Evolutionary conservation across 208 protist genomes (phyloP).

Genomic region (Crithidia expoeki): DNA sequence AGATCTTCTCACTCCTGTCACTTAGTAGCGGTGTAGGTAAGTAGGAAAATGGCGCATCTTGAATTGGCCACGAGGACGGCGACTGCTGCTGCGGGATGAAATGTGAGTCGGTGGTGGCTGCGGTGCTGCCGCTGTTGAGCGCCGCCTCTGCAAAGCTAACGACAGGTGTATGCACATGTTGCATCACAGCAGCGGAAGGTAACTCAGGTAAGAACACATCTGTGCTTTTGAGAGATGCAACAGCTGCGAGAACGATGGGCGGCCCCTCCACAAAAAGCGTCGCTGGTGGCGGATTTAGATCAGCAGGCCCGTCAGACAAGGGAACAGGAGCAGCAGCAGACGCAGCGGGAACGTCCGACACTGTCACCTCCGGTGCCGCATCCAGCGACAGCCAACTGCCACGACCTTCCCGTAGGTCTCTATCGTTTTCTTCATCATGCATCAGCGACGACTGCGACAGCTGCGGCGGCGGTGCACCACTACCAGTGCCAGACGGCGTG

Average conservation of each 20-base stretch:
- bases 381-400: too few species aligned
- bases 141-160: neutral
- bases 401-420: neutral
- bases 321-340: too few species aligned
- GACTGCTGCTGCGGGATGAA: neutral
- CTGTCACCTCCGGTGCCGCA: too few species aligned
- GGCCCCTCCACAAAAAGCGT: too few species aligned
- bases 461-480: conserved; percentile 20
- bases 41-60: neutral
- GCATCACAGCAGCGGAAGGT: neutral
- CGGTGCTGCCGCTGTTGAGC: neutral
- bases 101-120: neutral
- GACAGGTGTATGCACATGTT: neutral
- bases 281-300: too few species aligned
- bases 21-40: neutral
- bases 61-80: conserved; percentile 5
- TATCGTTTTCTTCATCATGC: conserved; percentile 23
- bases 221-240: too few species aligned
- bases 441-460: conserved; percentile 32
- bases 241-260: neutral
- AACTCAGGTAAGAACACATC: too few species aligned
- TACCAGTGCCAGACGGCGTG: conserved; percentile 38
- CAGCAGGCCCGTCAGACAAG: too few species aligned
- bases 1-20: neutral
- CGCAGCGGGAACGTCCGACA: too few species aligned